Evolutionary conservation across 345 rosid genomes (phyloP).

Genomic region (Moricandia moricandioides): DNA sequence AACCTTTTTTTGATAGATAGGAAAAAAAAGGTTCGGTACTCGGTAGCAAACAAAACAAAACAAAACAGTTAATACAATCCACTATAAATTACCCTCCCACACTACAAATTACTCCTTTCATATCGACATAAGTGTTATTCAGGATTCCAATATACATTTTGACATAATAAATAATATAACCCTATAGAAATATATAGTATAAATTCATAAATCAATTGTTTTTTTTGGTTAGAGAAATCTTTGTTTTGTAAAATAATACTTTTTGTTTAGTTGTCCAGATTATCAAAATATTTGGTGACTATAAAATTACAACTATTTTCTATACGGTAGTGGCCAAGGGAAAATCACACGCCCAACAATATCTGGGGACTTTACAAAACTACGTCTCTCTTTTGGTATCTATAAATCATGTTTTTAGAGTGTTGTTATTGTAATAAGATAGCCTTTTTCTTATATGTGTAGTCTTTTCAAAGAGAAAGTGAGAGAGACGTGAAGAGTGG

Average conservation of each 20-base stretch:
- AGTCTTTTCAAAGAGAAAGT: neutral
- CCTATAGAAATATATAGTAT: neutral
- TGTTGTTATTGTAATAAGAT: neutral
- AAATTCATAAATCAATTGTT: neutral
- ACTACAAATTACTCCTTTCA: neutral
- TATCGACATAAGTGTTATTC: neutral
- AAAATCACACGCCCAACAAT: neutral
- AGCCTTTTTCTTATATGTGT: neutral
- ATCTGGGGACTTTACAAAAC: neutral
- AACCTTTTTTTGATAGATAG: neutral
- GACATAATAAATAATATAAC: neutral
- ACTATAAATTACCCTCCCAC: neutral
- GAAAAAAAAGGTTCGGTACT: neutral
- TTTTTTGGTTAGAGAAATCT: neutral
- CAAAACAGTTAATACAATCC: neutral
- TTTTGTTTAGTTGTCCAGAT: neutral
- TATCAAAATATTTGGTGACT: neutral
- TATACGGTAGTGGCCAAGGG: neutral
- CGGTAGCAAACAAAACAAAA: neutral
- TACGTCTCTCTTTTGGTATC: neutral
- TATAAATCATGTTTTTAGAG: neutral
- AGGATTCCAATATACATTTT: neutral
- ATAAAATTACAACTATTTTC: neutral
- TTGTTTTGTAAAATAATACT: neutral
- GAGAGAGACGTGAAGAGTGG: neutral